phyloP scores from a whole-genome alignment of 306 rosid species.

The Cicer judaicum region DNA sequence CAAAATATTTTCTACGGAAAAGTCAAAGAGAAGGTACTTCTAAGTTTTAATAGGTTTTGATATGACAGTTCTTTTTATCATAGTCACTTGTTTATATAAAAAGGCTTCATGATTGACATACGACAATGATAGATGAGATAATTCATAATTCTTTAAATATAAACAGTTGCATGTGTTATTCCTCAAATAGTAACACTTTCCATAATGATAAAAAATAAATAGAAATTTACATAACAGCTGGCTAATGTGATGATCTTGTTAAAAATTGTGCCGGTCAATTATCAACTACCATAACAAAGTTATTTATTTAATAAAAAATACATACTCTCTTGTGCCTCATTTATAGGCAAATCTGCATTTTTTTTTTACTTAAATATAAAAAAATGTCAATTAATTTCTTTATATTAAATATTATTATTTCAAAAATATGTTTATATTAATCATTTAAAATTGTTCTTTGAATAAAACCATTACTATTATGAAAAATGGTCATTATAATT shows the following conservation, averaged over 20 bases:
- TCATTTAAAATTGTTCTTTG: no score
- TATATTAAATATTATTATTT: no score
- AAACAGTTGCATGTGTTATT: slow-evolving; percentile 14
- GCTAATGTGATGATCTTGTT: slow-evolving; percentile 6
- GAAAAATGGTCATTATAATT: no score
- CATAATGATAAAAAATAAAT: no score
- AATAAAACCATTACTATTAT: no score
- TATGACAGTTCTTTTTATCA: neutral
- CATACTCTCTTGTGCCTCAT: no score
- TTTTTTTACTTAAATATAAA: no score
- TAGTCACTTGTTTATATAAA: slow-evolving; percentile 18
- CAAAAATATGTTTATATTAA: no score
- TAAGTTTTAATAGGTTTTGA: neutral
- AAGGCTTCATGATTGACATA: slow-evolving; percentile 6
- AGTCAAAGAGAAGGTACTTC: neutral
- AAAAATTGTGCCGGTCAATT: slow-evolving; percentile 31
- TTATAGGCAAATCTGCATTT: no score
- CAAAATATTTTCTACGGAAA: neutral
- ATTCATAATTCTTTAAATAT: neutral
- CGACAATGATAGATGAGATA: slow-evolving; percentile 12
- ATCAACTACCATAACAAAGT: neutral
- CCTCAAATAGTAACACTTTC: neutral
- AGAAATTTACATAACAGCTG: neutral
- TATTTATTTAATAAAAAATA: no score
- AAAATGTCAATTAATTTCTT: no score